These are phyloP conservation scores for Zygosaccharomyces bisporus DNA, from an alignment of 805 yeast species.

Conservation along the genomic window DNA sequence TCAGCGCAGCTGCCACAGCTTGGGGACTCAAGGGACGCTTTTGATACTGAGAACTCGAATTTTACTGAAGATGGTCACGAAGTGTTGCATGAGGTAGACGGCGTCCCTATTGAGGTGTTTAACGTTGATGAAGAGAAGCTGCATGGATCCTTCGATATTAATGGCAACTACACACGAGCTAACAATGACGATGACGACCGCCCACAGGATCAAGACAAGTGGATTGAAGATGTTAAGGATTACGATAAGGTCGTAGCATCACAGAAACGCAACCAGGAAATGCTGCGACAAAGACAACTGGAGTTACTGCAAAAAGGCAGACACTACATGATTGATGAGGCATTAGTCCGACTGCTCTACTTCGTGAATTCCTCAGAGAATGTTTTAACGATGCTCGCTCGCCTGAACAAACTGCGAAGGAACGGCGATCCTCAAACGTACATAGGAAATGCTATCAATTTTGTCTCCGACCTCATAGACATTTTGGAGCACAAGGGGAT, in stretches of 20 bases:
- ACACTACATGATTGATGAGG: slow-evolving; percentile 26
- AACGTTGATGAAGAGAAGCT: slow-evolving; percentile 47
- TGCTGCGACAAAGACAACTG: slow-evolving; percentile 25
- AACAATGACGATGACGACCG: slow-evolving; percentile 32
- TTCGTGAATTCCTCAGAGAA: slow-evolving; percentile 47
- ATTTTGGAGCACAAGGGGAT: slow-evolving; percentile 40
- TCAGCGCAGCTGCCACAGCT: slow-evolving; percentile 4
- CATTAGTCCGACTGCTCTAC: slow-evolving; percentile 34
- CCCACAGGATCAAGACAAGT: slow-evolving; percentile 13
- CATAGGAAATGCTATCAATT: slow-evolving; percentile 32
- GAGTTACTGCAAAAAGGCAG: slow-evolving; percentile 16
- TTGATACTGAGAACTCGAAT: slow-evolving; percentile 22
- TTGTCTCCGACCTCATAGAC: slow-evolving; percentile 44
- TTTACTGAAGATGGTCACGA: slow-evolving; percentile 13
- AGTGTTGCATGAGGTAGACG: slow-evolving; percentile 22
- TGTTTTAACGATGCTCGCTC: slow-evolving; percentile 45
- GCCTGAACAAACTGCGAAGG: slow-evolving; percentile 32
- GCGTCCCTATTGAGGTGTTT: slow-evolving; percentile 48
- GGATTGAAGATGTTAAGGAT: slow-evolving; percentile 27
- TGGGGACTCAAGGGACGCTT: slow-evolving; percentile 15
- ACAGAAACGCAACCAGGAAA: slow-evolving; percentile 9
- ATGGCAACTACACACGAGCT: slow-evolving; percentile 46
- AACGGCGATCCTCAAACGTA: slow-evolving; percentile 9
- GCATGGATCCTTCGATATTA: slow-evolving; percentile 48
- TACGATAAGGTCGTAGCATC: slow-evolving; percentile 16